Evolutionary conservation across 768 basidiomycete genomes (phyloP), one percentile per base, ranked within the genome.

Genomic region (Mycena metata): DNA sequence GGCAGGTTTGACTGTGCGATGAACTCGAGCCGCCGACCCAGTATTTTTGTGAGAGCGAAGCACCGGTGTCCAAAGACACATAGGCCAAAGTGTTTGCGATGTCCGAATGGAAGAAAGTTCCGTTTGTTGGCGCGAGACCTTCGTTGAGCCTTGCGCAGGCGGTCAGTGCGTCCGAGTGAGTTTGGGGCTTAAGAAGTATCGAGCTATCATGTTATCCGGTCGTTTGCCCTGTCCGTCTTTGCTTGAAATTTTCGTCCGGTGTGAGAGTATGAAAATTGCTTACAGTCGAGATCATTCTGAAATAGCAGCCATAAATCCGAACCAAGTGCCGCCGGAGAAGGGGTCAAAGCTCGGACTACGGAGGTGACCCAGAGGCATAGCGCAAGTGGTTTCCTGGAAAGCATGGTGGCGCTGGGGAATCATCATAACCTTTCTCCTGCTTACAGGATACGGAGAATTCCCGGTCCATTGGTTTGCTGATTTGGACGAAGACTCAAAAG

Each of bases 231-330:
- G 50, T 12, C 2, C 8, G 26, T 2, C n/a, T n/a, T 1, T 36
- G 36, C 11, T 58, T 10, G 13, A 21, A 9, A 21, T 23, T 36
- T 19, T 2, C 23, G 8, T 36, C 15, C 26, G 5, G 5, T 39
- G 2, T 11, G 35, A 1, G 26, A 51, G 23, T 15, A 8, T n/a
- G n/a, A n/a, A n/a, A n/a, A n/a, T n/a, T n/a, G 10, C 68, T 36
- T 60, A 57, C 70, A 72, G 19, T 72, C 61, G 35, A 72, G 70
- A 43, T 72, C 70, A 33, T 72, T 72, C 26, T 68, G 67, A 42
- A 72, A 62, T 12, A 72, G 19, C 24, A 72, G 3, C 70, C 70
- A 72, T 17, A 72, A 17, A 41, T 72, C 70, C 21, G 70, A 72
- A 17, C 64, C 64, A 7, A 69, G 47, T 5, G 21, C 54, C 5